A percentile compares a stretch with the other conserved stretches of the same genome.
phyloP scores from a whole-genome alignment of 1,139 yeast genomes.

The Yamadazyma conglobata region DNA sequence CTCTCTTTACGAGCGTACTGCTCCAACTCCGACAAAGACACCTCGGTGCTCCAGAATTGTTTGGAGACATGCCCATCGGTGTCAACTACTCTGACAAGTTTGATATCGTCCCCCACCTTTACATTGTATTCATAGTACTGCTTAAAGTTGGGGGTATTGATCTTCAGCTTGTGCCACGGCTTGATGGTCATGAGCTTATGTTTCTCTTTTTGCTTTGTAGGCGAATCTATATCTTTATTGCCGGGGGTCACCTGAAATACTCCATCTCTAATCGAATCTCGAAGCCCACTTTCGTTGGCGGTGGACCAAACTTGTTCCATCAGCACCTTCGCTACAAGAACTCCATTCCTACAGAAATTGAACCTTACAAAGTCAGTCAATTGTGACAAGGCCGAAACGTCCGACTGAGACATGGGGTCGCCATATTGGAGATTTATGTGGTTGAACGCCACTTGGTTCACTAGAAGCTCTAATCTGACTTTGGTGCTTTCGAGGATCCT shows the following conservation, averaged over 20 bases:
- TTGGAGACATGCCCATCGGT: not conserved
- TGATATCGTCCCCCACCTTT: not conserved
- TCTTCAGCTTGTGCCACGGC: constrained; percentile 20
- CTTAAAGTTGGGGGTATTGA: constrained; percentile 14
- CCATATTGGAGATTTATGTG: constrained; percentile 26
- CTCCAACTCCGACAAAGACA: constrained; percentile 28
- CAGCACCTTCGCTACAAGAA: constrained; percentile 9
- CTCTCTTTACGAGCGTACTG: constrained; percentile 24
- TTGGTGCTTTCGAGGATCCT: constrained; percentile 12
- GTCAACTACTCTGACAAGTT: not conserved
- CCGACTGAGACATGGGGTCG: constrained; percentile 28
- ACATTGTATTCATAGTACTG: constrained; percentile 1
- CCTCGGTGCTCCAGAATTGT: constrained; percentile 29
- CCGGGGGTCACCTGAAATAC: no score
- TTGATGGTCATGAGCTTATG: not conserved
- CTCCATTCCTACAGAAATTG: not conserved
- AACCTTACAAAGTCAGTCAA: constrained; percentile 18
- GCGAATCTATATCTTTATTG: not conserved
- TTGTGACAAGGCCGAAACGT: constrained; percentile 23
- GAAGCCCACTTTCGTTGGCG: constrained; percentile 23
- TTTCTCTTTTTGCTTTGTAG: not conserved
- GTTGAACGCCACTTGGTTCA: constrained; percentile 13
- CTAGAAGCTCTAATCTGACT: constrained; percentile 12
- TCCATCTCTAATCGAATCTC: constrained; percentile 13
- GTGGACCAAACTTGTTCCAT: constrained; percentile 35